Conservation (phyloP, 257 asterid genomes). For the Apocynum venetum region DNA sequence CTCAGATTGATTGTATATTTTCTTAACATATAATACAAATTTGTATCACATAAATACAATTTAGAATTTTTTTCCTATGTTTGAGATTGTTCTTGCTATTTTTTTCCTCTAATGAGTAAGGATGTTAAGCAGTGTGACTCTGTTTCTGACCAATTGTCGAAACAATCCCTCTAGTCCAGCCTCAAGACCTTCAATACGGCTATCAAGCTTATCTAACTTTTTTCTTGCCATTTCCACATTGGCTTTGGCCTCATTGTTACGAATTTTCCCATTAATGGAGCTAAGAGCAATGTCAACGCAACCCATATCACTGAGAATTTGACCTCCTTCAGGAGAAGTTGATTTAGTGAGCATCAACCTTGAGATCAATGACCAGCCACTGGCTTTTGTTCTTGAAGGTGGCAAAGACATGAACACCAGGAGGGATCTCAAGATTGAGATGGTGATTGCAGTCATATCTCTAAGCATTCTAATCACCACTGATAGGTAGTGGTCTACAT, state of each 20-base stretch:
- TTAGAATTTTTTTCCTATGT: neutral
- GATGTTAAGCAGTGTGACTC: slow-evolving; percentile 38
- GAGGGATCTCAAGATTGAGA: slow-evolving; percentile 34
- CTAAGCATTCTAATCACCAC: slow-evolving; percentile 22
- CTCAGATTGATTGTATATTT: neutral
- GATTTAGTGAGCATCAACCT: slow-evolving; percentile 37
- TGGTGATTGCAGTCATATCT: slow-evolving; percentile 30
- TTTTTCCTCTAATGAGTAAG: slow-evolving; percentile 9
- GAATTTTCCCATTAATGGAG: slow-evolving; percentile 25
- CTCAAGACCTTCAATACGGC: slow-evolving; percentile 23
- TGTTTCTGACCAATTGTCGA: slow-evolving; percentile 25
- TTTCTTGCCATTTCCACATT: slow-evolving; percentile 32
- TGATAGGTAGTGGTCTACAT: slow-evolving; percentile 15
- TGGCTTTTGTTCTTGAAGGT: slow-evolving; percentile 27
- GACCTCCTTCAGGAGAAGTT: neutral
- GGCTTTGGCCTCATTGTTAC: slow-evolving; percentile 24
- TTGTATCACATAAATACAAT: neutral
- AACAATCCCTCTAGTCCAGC: slow-evolving; percentile 32
- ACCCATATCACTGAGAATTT: slow-evolving; percentile 29
- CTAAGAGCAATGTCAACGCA: slow-evolving; percentile 39
- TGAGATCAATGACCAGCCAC: slow-evolving; percentile 35
- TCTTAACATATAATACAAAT: neutral
- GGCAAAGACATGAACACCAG: slow-evolving; percentile 42
- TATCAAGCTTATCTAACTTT: slow-evolving; percentile 33
- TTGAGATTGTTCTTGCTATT: neutral